phyloP scores from a whole-genome alignment of 1,139 yeast genomes.

The Debaryomycetaceae sp. region DNA sequence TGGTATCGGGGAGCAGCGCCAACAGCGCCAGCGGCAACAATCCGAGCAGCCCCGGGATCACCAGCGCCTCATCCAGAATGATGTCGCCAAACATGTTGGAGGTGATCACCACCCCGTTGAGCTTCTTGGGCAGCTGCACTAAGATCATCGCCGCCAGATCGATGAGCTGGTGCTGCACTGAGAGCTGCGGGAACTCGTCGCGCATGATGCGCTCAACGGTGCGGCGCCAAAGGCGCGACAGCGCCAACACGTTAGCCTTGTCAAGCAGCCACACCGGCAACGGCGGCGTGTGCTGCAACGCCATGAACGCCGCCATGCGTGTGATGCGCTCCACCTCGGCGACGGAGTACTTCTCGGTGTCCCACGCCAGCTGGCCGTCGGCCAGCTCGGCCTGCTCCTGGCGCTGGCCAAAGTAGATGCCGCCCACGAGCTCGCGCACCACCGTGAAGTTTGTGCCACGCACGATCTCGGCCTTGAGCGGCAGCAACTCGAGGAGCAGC shows the following conservation, averaged over 20 bases:
- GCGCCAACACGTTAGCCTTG: conserved; percentile 95
- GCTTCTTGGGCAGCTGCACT: conserved; percentile 81
- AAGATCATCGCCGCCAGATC: conserved; percentile 98
- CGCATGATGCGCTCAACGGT: conserved; percentile 81
- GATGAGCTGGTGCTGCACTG: conserved; percentile 86
- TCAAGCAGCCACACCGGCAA: conserved; percentile 93
- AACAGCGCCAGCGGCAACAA: conserved; percentile 93
- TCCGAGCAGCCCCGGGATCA: conserved; percentile 95
- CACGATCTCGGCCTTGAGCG: conserved; percentile 78
- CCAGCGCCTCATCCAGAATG: conserved; percentile 95
- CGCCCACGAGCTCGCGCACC: conserved; percentile 96
- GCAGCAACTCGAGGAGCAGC: conserved; percentile 76
- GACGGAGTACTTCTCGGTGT: conserved; percentile 87
- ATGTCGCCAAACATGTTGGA: conserved; percentile 98
- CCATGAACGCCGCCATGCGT: conserved; percentile 97
- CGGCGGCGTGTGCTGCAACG: conserved; percentile 90
- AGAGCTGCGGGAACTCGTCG: conserved; percentile 84
- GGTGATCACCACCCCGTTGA: conserved; percentile 89
- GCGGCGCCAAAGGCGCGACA: conserved; percentile 93
- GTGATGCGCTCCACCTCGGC: conserved; percentile 92
- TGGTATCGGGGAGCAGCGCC: conserved; percentile 91
- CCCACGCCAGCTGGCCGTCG: conserved; percentile 66
- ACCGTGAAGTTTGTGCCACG: conserved; percentile 88
- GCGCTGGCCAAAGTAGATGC: conserved; percentile 95
- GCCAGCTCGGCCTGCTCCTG: conserved; percentile 84